Evolutionary conservation across 257 asterid genomes (phyloP).

Genomic region (Fraxinus anomala): DNA sequence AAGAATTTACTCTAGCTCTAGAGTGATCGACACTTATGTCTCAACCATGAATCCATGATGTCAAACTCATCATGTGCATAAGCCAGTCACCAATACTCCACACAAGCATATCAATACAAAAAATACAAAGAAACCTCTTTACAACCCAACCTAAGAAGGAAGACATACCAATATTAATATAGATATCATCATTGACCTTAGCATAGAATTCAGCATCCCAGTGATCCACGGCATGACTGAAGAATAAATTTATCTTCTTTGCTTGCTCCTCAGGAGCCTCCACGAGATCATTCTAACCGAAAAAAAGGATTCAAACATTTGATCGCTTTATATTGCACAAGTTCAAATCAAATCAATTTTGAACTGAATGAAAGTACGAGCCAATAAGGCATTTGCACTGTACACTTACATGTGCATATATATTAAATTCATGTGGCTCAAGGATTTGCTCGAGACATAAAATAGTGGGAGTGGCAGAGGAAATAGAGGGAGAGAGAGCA

Average conservation of each 20-base stretch:
- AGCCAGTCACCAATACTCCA: constrained; percentile 9
- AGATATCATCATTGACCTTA: constrained; percentile 84
- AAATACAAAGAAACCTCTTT: constrained; percentile 9
- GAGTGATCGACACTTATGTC: not conserved
- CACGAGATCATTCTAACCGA: constrained; percentile 61
- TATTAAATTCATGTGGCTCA: not conserved
- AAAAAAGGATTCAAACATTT: constrained; percentile 7
- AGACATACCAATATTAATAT: constrained; percentile 70
- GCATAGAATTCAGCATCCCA: constrained; percentile 90
- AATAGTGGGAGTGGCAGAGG: not conserved
- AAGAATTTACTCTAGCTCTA: not conserved
- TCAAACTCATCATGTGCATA: not conserved
- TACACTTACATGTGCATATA: not conserved
- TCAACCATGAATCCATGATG: not conserved
- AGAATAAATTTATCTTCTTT: constrained; percentile 65
- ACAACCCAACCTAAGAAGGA: constrained; percentile 8
- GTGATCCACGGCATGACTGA: constrained; percentile 70
- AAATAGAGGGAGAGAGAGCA: not conserved
- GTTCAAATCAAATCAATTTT: constrained; percentile 13
- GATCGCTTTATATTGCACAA: constrained; percentile 2
- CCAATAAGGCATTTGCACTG: not conserved
- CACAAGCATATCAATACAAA: constrained; percentile 19
- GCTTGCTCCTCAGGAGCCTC: constrained; percentile 65
- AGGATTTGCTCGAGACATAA: not conserved
- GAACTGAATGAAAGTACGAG: constrained; percentile 5